Percentiles rank a stretch among this genome's conserved stretches.
Conservation (phyloP, 176 grass and related monocot species). For the Avena insularis region DNA sequence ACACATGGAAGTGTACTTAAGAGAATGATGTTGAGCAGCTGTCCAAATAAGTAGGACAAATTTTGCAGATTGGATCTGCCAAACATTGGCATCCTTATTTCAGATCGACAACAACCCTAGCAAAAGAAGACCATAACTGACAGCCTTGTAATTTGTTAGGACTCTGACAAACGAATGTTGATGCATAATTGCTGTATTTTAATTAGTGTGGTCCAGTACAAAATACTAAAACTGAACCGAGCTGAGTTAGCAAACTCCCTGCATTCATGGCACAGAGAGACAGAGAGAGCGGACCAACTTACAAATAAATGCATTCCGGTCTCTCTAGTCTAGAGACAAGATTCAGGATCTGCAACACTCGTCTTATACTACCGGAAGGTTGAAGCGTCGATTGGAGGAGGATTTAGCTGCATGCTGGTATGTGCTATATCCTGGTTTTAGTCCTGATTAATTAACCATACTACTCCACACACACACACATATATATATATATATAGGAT, state of each 20-base stretch:
- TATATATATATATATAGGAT: too few relatives aligned
- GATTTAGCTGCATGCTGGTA: too few relatives aligned
- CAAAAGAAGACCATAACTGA: too few relatives aligned
- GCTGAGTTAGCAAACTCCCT: background rate
- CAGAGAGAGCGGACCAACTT: background rate
- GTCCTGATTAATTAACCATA: too few relatives aligned
- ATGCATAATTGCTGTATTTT: background rate
- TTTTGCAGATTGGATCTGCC: background rate
- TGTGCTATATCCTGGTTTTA: too few relatives aligned
- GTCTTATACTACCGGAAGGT: too few relatives aligned
- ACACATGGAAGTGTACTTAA: background rate
- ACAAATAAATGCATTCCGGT: background rate
- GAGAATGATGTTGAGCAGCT: background rate
- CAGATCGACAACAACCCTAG: too few relatives aligned
- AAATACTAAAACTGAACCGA: background rate
- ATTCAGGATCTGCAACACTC: background rate
- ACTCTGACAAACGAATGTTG: background rate
- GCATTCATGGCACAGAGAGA: background rate
- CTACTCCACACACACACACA: too few relatives aligned
- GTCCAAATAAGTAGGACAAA: background rate
- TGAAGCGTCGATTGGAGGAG: too few relatives aligned
- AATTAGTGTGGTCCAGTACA: background rate
- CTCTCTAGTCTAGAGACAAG: background rate
- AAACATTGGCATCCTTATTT: background rate
- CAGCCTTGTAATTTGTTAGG: background rate